phyloP scores from a whole-genome alignment of 2,329 filamentous ascomycete species.

The Penicillium sp. region DNA sequence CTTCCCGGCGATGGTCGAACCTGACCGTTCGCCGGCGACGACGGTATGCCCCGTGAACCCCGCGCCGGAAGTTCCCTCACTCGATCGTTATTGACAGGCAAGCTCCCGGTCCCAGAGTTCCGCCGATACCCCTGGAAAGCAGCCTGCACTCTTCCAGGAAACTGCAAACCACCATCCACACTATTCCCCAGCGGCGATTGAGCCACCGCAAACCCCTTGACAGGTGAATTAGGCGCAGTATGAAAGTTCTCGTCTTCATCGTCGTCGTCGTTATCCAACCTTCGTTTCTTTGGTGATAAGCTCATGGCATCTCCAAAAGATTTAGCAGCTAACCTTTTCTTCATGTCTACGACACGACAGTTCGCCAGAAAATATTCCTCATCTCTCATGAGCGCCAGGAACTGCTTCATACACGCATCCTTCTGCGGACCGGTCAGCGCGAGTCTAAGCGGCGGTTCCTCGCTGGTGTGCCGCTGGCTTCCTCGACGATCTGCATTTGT shows the following conservation, averaged over 20 bases:
- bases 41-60: neutral
- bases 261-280: neutral
- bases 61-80: neutral
- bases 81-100: neutral
- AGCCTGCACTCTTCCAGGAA: neutral
- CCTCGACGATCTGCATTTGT: neutral
- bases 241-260: conserved; percentile 29
- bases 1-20: neutral
- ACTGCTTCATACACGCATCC: conserved; percentile 26
- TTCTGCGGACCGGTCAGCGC: conserved; percentile 23
- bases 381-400: conserved; percentile 33
- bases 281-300: conserved; percentile 10
- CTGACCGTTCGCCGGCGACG: neutral
- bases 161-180: neutral
- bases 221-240: conserved; percentile 34
- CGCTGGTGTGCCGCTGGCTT: neutral
- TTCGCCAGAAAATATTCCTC: conserved; percentile 32
- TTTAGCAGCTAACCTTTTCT: conserved; percentile 6
- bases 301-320: conserved; percentile 5
- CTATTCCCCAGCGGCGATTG: neutral
- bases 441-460: conserved; percentile 3
- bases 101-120: neutral
- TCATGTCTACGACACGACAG: conserved; percentile 6
- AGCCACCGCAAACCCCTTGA: conserved; percentile 9
- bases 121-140: neutral